phyloP scores from a whole-genome alignment of 2,329 filamentous ascomycete genomes.

The Phoma herbarum region DNA sequence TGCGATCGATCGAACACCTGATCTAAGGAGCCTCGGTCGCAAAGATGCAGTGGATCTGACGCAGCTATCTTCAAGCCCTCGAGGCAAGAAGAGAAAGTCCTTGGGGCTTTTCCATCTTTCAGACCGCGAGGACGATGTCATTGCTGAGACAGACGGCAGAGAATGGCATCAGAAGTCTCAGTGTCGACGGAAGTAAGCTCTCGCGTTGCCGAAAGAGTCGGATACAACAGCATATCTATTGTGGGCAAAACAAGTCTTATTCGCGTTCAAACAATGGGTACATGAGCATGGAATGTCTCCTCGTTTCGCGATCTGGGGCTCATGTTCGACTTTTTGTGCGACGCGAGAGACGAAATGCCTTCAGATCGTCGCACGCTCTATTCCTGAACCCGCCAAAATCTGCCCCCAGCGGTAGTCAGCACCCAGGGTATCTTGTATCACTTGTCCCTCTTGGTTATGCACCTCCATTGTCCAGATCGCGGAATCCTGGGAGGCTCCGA shows the following conservation, averaged over 20 bases:
- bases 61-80: background rate
- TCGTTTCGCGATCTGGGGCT: no score
- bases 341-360: no score
- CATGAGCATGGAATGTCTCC: no score
- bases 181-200: background rate
- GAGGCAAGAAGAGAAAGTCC: conserved; percentile 2
- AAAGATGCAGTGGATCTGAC: background rate
- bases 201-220: no score
- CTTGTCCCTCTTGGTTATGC: background rate
- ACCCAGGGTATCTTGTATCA: background rate
- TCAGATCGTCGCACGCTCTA: background rate
- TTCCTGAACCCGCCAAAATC: background rate
- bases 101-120: background rate
- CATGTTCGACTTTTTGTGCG: no score
- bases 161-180: background rate
- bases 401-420: background rate
- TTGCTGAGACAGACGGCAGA: background rate
- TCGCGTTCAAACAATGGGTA: no score
- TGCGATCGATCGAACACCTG: background rate
- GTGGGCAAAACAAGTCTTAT: no score
- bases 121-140: background rate
- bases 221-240: no score
- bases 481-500: background rate
- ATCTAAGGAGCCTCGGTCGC: background rate
- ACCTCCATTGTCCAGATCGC: background rate